These are phyloP conservation scores for Lentithecium fluviatile DNA, from an alignment of 495 filamentous ascomycete genomes.

Conservation along the genomic window DNA sequence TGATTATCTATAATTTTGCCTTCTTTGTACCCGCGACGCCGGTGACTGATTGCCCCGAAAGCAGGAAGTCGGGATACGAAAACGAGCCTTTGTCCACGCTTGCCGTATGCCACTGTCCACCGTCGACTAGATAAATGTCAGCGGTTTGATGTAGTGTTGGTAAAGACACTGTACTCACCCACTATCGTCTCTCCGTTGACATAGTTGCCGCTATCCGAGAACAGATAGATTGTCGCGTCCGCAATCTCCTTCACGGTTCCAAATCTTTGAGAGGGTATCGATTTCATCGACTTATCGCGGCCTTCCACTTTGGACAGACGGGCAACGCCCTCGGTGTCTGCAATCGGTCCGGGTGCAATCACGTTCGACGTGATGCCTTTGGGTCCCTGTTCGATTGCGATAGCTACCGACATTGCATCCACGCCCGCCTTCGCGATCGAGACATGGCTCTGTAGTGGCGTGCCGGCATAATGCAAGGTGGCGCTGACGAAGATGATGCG, in stretches of 20 bases:
- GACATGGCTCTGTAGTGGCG: conserved; percentile 82
- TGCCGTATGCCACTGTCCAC: conserved; percentile 64
- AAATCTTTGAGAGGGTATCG: conserved; percentile 66
- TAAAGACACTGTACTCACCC: conserved; percentile 40
- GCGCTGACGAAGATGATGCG: conserved; percentile 86
- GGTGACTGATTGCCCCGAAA: conserved; percentile 54
- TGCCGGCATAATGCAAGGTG: conserved; percentile 82
- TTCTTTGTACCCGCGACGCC: conserved; percentile 63
- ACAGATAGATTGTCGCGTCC: conserved; percentile 85
- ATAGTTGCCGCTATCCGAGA: conserved; percentile 79
- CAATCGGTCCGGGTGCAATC: conserved; percentile 78
- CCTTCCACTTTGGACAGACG: conserved; percentile 42
- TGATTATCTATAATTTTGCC: conserved; percentile 52
- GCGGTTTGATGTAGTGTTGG: not conserved
- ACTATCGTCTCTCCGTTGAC: conserved; percentile 76
- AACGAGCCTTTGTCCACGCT: conserved; percentile 34
- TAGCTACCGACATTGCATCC: conserved; percentile 71
- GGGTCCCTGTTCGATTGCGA: conserved; percentile 85
- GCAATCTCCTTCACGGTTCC: conserved; percentile 87
- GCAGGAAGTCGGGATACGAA: conserved; percentile 64
- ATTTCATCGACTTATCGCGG: conserved; percentile 40
- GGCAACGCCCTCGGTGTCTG: conserved; percentile 57
- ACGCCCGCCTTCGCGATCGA: conserved; percentile 87
- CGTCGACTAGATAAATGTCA: conserved; percentile 55
- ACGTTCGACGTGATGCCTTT: conserved; percentile 86